Base-by-base conservation (phyloP, 441 rosid species). In the Bruguiera hainesii region DNA sequence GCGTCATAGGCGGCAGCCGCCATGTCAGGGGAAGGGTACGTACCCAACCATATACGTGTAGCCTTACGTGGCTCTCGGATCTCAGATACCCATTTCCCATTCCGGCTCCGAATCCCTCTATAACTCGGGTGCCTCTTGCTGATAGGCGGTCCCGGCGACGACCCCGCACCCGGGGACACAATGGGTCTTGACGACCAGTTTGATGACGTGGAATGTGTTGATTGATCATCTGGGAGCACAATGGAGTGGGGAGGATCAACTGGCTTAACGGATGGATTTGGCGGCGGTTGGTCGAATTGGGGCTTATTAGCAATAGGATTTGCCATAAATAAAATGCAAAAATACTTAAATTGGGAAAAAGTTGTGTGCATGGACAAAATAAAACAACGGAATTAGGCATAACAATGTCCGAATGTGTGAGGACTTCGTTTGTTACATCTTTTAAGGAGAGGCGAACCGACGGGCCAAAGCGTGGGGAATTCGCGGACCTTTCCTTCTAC, bases 1-100 rank as follows among this genome's bases (percentile, higher is more conserved):
- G 84, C 90, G 46, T 88, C 90, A 58, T 81, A 85, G 1, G 90
- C 90, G 4, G 87, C 77, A 0, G 90, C 93, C 3, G 90, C 94
- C 91, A 84, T 86, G 70, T 86, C 89, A 6, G 88, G 83, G 3
- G 74, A 68, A 0, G 80, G 64, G 61, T 83, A 88, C 18, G 90
- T 88, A 5, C 90, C 90, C 0, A 84, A 86, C 94, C 91, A 86
- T 46, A 88, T 84, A n/a, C 91, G 86, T 8, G 82, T 80, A 1
- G 85, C 79, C 71, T 84, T 83, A 42, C 88, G 82, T 1, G 94
- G 94, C 66, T 88, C 89, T 62, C 94, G 78, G 72, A 88, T 80
- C 72, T 88, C 94, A 5, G 89, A 83, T 25, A 88, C 91, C 89
- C 94, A 84, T 64, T 84, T 88, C 2, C 79, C 85, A 18, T 83